Conservation (phyloP, 352 stramenopile species). For the Globisporangium ultimum region DNA sequence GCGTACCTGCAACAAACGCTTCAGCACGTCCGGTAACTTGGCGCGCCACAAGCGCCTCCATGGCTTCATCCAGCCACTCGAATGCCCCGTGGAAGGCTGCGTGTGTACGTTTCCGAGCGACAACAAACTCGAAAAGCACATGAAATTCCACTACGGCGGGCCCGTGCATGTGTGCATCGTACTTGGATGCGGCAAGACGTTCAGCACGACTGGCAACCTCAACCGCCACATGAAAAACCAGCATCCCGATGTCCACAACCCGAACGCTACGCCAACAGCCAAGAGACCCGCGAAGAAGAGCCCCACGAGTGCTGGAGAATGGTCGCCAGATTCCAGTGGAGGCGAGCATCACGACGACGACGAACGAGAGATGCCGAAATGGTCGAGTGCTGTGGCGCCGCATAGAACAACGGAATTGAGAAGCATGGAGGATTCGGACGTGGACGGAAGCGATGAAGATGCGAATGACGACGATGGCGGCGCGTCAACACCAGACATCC, state of each 20-base stretch:
- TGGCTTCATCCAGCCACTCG: slow-evolving; percentile 33
- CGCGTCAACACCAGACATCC: slow-evolving; percentile 16
- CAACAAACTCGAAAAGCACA: slow-evolving; percentile 51
- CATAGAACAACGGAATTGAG: too few relatives aligned
- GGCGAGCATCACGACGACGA: slow-evolving; percentile 3
- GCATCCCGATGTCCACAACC: slow-evolving; percentile 9
- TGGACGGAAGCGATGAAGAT: background rate
- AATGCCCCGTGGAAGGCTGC: slow-evolving; percentile 36
- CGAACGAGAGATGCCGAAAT: background rate
- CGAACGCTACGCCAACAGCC: too few relatives aligned
- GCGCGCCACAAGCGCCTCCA: slow-evolving; percentile 54
- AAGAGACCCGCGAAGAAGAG: too few relatives aligned
- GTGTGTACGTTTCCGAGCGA: slow-evolving; percentile 32
- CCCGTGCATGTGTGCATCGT: slow-evolving; percentile 42
- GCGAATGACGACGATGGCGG: background rate
- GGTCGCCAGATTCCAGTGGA: slow-evolving; percentile 5
- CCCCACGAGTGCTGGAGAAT: background rate
- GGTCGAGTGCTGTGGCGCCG: too few relatives aligned
- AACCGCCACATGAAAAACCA: slow-evolving; percentile 50
- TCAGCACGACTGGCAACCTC: slow-evolving; percentile 56
- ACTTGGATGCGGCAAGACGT: slow-evolving; percentile 48
- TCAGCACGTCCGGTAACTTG: slow-evolving; percentile 54
- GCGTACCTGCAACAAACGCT: slow-evolving; percentile 39
- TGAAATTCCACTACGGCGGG: slow-evolving; percentile 41
- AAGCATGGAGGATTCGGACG: background rate